Evolutionary conservation across 2,329 filamentous ascomycete genomes (phyloP), one percentile per base, ranked within the genome.

Genomic region (Ampelomyces quisqualis): DNA sequence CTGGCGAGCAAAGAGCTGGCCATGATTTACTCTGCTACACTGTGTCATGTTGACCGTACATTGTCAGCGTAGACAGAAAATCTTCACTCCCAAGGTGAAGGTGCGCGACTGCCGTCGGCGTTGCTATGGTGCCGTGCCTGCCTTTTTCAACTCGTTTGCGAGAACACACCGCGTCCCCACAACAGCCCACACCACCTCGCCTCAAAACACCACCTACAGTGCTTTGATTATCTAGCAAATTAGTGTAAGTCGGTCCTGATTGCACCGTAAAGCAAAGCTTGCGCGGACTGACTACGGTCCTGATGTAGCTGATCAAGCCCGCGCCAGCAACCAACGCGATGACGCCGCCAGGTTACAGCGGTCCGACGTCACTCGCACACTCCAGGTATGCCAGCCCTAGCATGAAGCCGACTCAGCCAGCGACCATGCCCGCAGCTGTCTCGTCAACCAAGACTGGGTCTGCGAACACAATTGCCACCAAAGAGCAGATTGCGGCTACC

Each of bases 401-500:
- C 10, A 20, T 15, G 27, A 47, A 28, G 18, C 46, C 37, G 9
- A 33, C 27, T 17, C 38, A 43, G 30, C 42, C 36, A 18, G 40
- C 43, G 3, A 33, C 44, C 3, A 26, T 50, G 2, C 43, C 47
- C 5, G 37, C 43, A 3, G 22, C 36, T 2, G 33, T 38, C 4
- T 45, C 48, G n/a, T 32, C 40, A 9, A 20, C 38, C 13, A 28
- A n/a, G 19, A 21, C 28, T 11, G 19, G 28, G 3, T 14, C 36
- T 19, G 38, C 53, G 8, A 53, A 34, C 19, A 36, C 46, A n/a
- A 51, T 60, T 27, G 56, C 56, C 3, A 59, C 55, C 5, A 58
- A 49, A 23, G 46, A 61, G 38, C 62, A 65, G 41, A 49, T 57
- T n/a, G 47, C 49, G 8, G 45, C 53, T n/a, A 27, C 8, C 14